Evolutionary conservation across 257 asterid genomes (phyloP), one percentile per base, ranked within the genome.

Genomic region (Penstemon newberryi): DNA sequence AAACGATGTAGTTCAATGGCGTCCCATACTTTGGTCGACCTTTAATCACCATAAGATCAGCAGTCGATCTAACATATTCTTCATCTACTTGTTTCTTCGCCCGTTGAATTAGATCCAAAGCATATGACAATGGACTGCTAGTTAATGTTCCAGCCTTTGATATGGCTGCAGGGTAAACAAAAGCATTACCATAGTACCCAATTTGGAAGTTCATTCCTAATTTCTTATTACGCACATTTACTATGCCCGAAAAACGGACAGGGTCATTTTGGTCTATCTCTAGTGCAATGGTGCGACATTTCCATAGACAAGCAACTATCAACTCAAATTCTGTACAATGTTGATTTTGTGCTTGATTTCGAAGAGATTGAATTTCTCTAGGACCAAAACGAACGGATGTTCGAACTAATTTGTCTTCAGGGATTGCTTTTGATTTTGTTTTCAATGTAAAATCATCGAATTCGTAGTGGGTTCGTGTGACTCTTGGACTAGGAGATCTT

Each of bases 111-210:
- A 71, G 5, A 11, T 66, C 66, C 44, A 66, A 25, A 9, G 70
- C 66, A 38, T 66, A 66, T 4, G 52, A 10, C 7, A 77, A 18
- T 10, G 67, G 67, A 55, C 47, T 66, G 66, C 70, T 0, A 19
- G 56, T 25, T 25, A 25, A 25, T 25, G 33, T 25, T 25, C 33
- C 33, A 25, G 33, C 33, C 33, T 25, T 25, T 7, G 81, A 25
- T 15, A 72, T 2, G 0, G 18, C 43, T 11, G 69, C 75, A 12
- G 78, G 75, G 19, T 7, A n/a, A 12, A 39, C 8, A 0, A 72
- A 33, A 0, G 75, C 75, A 15, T 77, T 72, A 0, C 72, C 81
- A 5, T 77, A 72, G 62, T 77, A 77, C 7, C 78, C 78, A 0
- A 3, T 0, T 8, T 75, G 75, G 5, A 77, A 0, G 2, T 44